Evolutionary conservation across 805 yeast species (phyloP).

Genomic region (Metschnikowia rubicola): DNA sequence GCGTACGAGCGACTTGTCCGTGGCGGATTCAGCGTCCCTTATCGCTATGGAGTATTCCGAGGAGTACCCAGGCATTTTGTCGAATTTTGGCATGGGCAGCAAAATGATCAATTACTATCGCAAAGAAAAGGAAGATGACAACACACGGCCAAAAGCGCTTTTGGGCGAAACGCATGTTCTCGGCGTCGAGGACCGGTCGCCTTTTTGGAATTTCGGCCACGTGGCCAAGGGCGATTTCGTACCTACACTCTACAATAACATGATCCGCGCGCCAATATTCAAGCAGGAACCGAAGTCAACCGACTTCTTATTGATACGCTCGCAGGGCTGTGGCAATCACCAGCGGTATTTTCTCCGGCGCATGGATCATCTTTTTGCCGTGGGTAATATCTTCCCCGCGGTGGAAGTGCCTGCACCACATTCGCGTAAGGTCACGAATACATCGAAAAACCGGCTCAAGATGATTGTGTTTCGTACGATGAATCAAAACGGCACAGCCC

Average conservation of each 20-base stretch:
- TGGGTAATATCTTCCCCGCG: slow-evolving; percentile 91
- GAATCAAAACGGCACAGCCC: slow-evolving; percentile 66
- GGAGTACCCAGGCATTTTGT: slow-evolving; percentile 76
- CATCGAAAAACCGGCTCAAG: slow-evolving; percentile 83
- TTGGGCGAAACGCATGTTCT: slow-evolving; percentile 94
- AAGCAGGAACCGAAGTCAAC: slow-evolving; percentile 76
- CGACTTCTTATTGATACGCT: slow-evolving; percentile 77
- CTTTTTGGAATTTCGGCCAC: slow-evolving; percentile 97
- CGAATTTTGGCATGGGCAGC: slow-evolving; percentile 94
- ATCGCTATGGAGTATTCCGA: slow-evolving; percentile 87
- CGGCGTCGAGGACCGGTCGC: slow-evolving; percentile 94
- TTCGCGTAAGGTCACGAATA: slow-evolving; percentile 90
- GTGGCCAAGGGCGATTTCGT: slow-evolving; percentile 93
- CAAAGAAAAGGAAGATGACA: slow-evolving; percentile 76
- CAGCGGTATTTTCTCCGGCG: slow-evolving; percentile 66
- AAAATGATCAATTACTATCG: slow-evolving; percentile 91
- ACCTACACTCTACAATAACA: slow-evolving; percentile 88
- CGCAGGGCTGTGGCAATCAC: slow-evolving; percentile 75
- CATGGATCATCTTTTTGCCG: slow-evolving; percentile 72
- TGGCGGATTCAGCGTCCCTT: slow-evolving; percentile 78
- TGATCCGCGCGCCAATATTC: slow-evolving; percentile 90
- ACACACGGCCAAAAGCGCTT: slow-evolving; percentile 78
- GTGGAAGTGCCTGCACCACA: slow-evolving; percentile 97
- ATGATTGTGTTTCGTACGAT: slow-evolving; percentile 90
- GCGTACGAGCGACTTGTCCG: slow-evolving; percentile 68